Percentiles rank a stretch among this genome's conserved stretches.
Conservation (phyloP, 2,329 filamentous ascomycete species). For the Beauveria varroae region DNA sequence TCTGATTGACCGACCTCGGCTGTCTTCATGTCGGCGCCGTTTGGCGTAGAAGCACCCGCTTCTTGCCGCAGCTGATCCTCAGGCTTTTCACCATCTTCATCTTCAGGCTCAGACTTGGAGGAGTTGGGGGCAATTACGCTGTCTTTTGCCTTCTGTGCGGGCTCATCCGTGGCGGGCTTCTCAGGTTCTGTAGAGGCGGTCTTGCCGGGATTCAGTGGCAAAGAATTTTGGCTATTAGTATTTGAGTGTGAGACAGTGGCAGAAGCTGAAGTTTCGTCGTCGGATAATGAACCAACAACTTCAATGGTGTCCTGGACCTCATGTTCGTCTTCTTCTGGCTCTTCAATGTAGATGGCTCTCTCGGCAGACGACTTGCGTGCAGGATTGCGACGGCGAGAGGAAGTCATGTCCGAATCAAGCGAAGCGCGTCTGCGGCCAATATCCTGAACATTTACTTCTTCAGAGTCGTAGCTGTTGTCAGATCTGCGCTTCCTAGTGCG, state of each 20-base stretch:
- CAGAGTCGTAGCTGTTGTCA: constrained; percentile 26
- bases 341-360: constrained; percentile 25
- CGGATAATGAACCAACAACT: constrained; percentile 1
- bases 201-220: neutral
- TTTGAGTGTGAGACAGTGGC: neutral
- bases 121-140: neutral
- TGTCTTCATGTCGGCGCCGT: neutral
- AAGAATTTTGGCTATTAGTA: neutral
- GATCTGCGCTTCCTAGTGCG: constrained; percentile 31
- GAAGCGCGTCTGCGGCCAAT: constrained; percentile 31
- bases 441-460: constrained; percentile 23
- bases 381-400: constrained; percentile 32
- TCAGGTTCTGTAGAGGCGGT: neutral
- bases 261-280: constrained; percentile 2
- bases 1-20: neutral
- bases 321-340: constrained; percentile 22
- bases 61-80: constrained; percentile 2
- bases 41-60: neutral
- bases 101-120: neutral
- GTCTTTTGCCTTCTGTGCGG: neutral
- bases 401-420: constrained; percentile 27
- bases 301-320: constrained; percentile 9
- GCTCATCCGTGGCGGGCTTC: neutral
- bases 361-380: constrained; percentile 29
- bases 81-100: neutral